Conservation (phyloP, 768 basidiomycete species). For the Holtermannia corniformis region DNA sequence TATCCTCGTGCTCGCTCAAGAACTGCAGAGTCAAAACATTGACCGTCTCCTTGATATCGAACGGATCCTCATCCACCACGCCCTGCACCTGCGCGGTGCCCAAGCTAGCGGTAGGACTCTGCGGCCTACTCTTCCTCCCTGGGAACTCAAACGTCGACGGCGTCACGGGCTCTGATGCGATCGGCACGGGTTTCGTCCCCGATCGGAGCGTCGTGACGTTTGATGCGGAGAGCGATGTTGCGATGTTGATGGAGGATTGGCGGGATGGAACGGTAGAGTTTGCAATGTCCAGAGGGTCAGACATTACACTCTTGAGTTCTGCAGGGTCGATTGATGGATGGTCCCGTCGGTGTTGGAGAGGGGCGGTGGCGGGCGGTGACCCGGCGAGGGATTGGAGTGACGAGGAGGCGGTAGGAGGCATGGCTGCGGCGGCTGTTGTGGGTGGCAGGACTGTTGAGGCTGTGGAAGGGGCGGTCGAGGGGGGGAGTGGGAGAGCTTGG, state of each 20-base stretch:
- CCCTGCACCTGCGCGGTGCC: constrained; percentile 8
- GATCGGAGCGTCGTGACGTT: constrained; percentile 22
- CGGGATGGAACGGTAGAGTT: constrained; percentile 42
- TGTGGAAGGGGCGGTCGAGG: constrained; percentile 14
- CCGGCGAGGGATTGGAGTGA: constrained; percentile 10
- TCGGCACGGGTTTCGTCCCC: constrained; percentile 6
- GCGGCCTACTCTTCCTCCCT: constrained; percentile 48
- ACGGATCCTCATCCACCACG: constrained; percentile 55
- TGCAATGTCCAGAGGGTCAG: constrained; percentile 13
- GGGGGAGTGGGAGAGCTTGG: constrained; percentile 62
- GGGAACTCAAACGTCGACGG: constrained; percentile 35
- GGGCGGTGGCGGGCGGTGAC: constrained; percentile 18
- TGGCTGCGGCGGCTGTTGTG: constrained; percentile 10
- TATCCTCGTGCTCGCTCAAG: constrained; percentile 92
- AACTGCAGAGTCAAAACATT: constrained; percentile 88
- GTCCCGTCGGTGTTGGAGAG: constrained; percentile 1
- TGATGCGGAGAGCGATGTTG: constrained; percentile 15
- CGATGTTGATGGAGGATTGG: constrained; percentile 47
- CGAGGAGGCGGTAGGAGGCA: constrained; percentile 18
- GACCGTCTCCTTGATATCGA: constrained; percentile 88
- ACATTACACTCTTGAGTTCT: neutral
- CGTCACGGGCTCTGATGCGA: constrained; percentile 31
- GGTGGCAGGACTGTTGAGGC: constrained; percentile 7
- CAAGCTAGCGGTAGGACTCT: constrained; percentile 44
- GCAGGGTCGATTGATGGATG: constrained; percentile 15